Base-by-base conservation (phyloP, 1,139 yeast species). In the Pneumocystis wakefieldiae region DNA sequence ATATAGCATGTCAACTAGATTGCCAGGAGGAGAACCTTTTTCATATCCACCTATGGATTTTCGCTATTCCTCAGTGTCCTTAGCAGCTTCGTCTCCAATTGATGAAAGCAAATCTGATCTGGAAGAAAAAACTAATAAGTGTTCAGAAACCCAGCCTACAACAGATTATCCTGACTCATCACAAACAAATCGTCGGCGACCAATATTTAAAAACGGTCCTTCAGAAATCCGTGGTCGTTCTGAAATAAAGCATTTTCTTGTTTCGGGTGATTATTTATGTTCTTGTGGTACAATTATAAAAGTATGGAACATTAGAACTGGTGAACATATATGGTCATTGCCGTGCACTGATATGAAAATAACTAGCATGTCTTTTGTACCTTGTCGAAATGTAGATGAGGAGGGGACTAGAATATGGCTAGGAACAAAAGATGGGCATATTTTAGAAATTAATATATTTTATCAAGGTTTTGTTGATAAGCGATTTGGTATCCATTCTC, bases 381-480 rank as follows among this genome's bases (percentile, higher is more conserved):
- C 67, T 3, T 61, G 64, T 7, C 59, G 60, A 19, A 39, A 59
- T 2, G 63, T 61, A 6, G 64, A 60, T 4, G 70, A 69, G 6
- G 69, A 69, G 28, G 71, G 71, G 5, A 64, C 67, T 2, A 65
- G 67, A 19, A 62, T 75, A 10, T 75, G 77, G 77, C 65, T 74
- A 1, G 78, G 78, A 0, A 72, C 76, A 6, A 73, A 71, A 63
- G 77, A 75, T 19, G 78, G 78, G 3, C 68, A 69, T 15, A 59
- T 75, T 14, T 70, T 73, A 69, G 76, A 74, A 64, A 66, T 72
- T 0, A 71, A 69, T 63, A 37, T 72, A 32, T 67, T 66, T 17
- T 65, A 64, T 19, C 64, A 64, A 12, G 62, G 62, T 10, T 66
- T 70, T 7, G 63, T 65, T 12, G 67, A 66, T 53, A 70, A 69